Percentiles rank a stretch among this genome's conserved stretches.
Conservation (phyloP, 495 filamentous ascomycete species). For the Penicillium coprophilum region DNA sequence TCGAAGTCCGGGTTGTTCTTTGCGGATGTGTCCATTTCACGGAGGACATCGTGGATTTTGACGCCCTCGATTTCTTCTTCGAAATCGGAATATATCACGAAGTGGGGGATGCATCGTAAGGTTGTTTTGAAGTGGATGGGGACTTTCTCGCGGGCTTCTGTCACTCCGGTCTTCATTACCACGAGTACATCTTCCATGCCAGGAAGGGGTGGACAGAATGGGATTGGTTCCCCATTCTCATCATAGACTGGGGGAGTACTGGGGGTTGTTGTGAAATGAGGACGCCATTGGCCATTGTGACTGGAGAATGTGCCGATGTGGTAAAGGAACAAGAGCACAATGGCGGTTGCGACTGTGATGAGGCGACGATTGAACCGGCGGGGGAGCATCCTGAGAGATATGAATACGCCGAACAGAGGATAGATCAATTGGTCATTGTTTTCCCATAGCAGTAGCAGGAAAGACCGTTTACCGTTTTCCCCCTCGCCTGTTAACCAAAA, state of each 20-base stretch:
- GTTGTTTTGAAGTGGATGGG: slow-evolving; percentile 53
- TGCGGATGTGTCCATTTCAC: slow-evolving; percentile 38
- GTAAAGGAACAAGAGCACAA: slow-evolving; percentile 36
- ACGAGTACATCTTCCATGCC: slow-evolving; percentile 48
- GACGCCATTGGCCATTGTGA: slow-evolving; percentile 5
- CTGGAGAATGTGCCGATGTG: slow-evolving; percentile 31
- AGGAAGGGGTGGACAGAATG: slow-evolving; percentile 39
- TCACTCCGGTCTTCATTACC: slow-evolving; percentile 50
- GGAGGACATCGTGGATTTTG: slow-evolving; percentile 50
- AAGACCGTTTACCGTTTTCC: slow-evolving; percentile 4
- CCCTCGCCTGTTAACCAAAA: not conserved
- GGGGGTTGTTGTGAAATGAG: slow-evolving; percentile 12
- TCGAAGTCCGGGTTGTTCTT: slow-evolving; percentile 49
- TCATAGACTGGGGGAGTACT: slow-evolving; percentile 11
- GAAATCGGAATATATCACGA: slow-evolving; percentile 57
- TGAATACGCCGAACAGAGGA: not conserved
- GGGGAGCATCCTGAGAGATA: slow-evolving; percentile 29
- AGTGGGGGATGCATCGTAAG: slow-evolving; percentile 53
- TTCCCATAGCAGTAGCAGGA: not conserved
- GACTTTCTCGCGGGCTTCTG: slow-evolving; percentile 44
- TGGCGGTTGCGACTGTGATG: slow-evolving; percentile 25
- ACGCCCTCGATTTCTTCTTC: slow-evolving; percentile 49
- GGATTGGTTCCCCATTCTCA: slow-evolving; percentile 14
- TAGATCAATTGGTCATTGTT: slow-evolving; percentile 22
- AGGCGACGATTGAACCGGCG: slow-evolving; percentile 34